Base-by-base conservation (phyloP, 148 eudicot species). In the Diospyros lotus region DNA sequence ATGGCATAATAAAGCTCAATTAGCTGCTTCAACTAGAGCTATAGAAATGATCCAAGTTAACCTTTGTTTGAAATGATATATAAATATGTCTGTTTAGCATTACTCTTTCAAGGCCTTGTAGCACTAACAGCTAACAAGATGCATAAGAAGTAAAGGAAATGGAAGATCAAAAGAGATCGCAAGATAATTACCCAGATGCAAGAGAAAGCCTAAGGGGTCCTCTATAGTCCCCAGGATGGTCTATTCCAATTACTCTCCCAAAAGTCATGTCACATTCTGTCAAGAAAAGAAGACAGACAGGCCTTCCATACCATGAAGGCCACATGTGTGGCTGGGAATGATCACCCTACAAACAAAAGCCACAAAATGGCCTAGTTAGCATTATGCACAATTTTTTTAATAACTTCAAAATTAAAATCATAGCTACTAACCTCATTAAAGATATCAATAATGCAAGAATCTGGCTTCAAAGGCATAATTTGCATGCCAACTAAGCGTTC, bases 251-350 rank as follows among this genome's bases (percentile, higher is more conserved):
- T 8, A 71, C 71, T 77, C 71, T 84, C 66, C 93, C 89, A 65
- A 87, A 87, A 48, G 86, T 75, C 85, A 89, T 84, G 66, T 87
- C 89, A 77, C 90, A 87, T 45, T 85, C 93, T 38, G 83, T 80
- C 82, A 89, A 78, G 75, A 80, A 79, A n/a, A 87, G 70, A 45
- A 82, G 73, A 79, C 78, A 87, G 4, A 87, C 80, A 54, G 90
- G 90, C 86, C 89, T 85, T 62, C 87, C 87, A 79, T 71, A 89
- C 82, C 76, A 80, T 44, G 77, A 75, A 14, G 90, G 87, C 83
- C 86, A 85, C 72, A 83, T 75, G 52, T 82, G 68, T 43, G 93
- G 93, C 75, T 87, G 93, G 3, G 89, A 89, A 68, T 84, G 78
- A 74, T 89, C 89, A 70, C 93, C 87, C 90, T 89, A 75, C 76